Conservation (phyloP, 1,284 basidiomycete species). For the Phellinidium pouzarii region DNA sequence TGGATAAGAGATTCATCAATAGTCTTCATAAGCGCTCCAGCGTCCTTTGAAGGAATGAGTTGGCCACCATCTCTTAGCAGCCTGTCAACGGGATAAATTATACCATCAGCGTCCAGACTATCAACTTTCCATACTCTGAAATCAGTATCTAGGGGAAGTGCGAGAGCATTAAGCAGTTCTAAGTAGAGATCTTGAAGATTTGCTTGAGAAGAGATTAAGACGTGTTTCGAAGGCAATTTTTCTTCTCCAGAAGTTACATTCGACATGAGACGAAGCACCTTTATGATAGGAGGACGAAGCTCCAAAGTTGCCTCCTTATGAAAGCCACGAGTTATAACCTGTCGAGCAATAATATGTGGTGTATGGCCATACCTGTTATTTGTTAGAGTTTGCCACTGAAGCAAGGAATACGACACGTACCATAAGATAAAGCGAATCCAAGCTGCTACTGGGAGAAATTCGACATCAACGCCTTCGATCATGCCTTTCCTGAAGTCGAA, state of each 20-base stretch:
- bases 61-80: conserved; percentile 34
- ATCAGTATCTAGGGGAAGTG: conserved; percentile 27
- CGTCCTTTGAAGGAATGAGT: conserved; percentile 28
- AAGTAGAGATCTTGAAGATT: conserved; percentile 37
- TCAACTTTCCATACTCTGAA: conserved; percentile 58
- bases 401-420: conserved; percentile 36
- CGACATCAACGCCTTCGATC: conserved; percentile 68
- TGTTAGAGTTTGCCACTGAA: conserved; percentile 10
- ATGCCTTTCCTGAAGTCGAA: conserved; percentile 37
- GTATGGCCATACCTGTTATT: conserved; percentile 62
- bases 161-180: conserved; percentile 33
- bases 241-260: conserved; percentile 22
- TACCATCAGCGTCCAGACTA: conserved; percentile 32
- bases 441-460: conserved; percentile 67
- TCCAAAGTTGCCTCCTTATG: conserved; percentile 60
- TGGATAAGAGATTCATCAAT: conserved; percentile 56
- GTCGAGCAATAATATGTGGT: conserved; percentile 49
- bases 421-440: conserved; percentile 68
- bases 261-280: conserved; percentile 44
- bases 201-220: conserved; percentile 47
- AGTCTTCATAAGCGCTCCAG: conserved; percentile 30
- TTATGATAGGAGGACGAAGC: conserved; percentile 68
- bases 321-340: conserved; percentile 56
- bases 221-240: conserved; percentile 26
- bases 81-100: conserved; percentile 34